Evolutionary conservation across 2,329 filamentous ascomycete species (phyloP).

Genomic region (Ophiocordyceps sinensis): DNA sequence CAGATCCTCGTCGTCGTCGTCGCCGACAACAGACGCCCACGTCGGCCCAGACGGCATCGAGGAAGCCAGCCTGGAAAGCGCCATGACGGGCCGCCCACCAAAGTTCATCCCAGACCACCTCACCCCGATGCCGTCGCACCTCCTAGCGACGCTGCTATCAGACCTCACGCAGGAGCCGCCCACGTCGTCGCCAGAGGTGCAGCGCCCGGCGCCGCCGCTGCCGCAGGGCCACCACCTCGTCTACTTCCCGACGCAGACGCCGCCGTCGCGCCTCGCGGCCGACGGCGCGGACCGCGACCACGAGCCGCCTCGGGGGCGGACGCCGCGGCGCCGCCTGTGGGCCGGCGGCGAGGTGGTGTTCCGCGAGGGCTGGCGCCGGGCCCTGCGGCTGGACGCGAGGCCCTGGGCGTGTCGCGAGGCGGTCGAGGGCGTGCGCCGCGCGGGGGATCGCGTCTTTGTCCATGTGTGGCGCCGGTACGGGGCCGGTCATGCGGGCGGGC

Average conservation of each 20-base stretch:
- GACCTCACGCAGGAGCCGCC: slow-evolving; percentile 29
- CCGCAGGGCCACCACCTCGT: slow-evolving; percentile 67
- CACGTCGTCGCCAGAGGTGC: slow-evolving; percentile 4
- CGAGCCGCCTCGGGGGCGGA: slow-evolving; percentile 57
- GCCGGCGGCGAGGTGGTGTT: slow-evolving; percentile 62
- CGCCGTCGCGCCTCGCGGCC: slow-evolving; percentile 46
- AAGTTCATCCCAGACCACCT: slow-evolving; percentile 29
- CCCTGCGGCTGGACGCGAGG: slow-evolving; percentile 23
- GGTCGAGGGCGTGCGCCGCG: slow-evolving; percentile 21
- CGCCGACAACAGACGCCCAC: not conserved
- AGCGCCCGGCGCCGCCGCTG: slow-evolving; percentile 20
- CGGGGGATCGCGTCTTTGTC: slow-evolving; percentile 34
- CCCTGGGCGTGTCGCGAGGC: slow-evolving; percentile 29
- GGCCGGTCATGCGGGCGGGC: slow-evolving; percentile 7
- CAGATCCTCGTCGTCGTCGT: no score
- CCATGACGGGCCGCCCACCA: slow-evolving; percentile 12
- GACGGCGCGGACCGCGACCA: slow-evolving; percentile 81
- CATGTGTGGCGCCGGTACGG: slow-evolving; percentile 33
- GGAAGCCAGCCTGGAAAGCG: slow-evolving; percentile 4
- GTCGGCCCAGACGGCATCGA: slow-evolving; percentile 4
- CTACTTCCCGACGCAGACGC: slow-evolving; percentile 66
- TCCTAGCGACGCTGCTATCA: slow-evolving; percentile 47
- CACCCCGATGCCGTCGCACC: slow-evolving; percentile 46
- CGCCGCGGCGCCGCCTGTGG: slow-evolving; percentile 73
- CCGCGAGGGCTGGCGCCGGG: slow-evolving; percentile 13